Evolutionary conservation across 2,329 filamentous ascomycete genomes (phyloP).

Genomic region (Leptodontidium sp.): DNA sequence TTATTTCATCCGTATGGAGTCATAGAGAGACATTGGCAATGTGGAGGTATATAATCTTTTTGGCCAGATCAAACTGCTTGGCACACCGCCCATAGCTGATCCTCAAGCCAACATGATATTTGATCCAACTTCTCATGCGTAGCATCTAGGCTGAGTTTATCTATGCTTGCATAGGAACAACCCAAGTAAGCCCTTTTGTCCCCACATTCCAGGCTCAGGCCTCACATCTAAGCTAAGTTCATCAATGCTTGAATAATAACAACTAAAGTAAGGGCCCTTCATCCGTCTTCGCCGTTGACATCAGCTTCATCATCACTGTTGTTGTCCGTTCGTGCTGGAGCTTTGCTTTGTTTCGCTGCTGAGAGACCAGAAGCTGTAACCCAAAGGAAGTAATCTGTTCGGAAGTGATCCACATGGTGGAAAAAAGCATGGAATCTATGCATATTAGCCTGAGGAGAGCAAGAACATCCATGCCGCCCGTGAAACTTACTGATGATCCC

Average conservation of each 20-base stretch:
- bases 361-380: conserved; percentile 73
- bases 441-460: conserved; percentile 20
- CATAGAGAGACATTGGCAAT: background rate
- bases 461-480: background rate
- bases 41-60: background rate
- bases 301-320: conserved; percentile 54
- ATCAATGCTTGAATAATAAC: background rate
- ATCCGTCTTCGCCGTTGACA: conserved; percentile 42
- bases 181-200: conserved; percentile 26
- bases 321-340: conserved; percentile 57
- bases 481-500: conserved; percentile 77
- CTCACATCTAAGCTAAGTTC: too few relatives aligned
- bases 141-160: too few relatives aligned
- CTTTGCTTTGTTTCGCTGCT: conserved; percentile 61
- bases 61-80: background rate
- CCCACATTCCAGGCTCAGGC: background rate
- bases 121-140: too few relatives aligned
- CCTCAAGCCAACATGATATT: background rate
- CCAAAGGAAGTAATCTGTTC: conserved; percentile 77
- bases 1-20: background rate
- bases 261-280: conserved; percentile 9
- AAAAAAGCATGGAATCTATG: conserved; percentile 78
- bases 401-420: conserved; percentile 80
- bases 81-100: background rate
- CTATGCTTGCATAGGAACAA: background rate